Conservation (phyloP, 176 grass and related monocot genomes). For the Stipa capillata region DNA sequence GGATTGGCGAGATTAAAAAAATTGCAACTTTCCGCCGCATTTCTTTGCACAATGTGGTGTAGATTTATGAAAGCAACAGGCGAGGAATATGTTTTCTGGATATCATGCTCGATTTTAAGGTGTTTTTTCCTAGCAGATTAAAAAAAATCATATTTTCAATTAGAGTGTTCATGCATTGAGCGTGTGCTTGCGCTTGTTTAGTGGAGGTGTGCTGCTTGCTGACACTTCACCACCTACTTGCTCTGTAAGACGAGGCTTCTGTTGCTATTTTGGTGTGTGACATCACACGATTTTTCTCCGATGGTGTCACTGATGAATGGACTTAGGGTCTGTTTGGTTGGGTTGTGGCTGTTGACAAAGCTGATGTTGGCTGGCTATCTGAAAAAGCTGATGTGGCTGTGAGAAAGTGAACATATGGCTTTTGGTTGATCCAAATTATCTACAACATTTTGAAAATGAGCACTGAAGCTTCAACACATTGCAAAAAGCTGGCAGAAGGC, state of each 20-base stretch:
- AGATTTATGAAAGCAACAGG: background rate
- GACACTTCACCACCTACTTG: constrained; percentile 9
- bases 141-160: background rate
- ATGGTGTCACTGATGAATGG: background rate
- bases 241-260: background rate
- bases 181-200: constrained; percentile 10
- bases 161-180: constrained; percentile 20
- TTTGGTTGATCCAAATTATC: no score
- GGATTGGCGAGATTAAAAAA: background rate
- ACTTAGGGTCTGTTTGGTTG: no score
- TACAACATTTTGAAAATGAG: no score
- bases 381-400: no score
- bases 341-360: no score
- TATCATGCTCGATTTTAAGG: background rate
- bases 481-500: no score
- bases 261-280: background rate
- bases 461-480: no score
- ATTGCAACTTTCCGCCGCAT: background rate
- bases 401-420: no score
- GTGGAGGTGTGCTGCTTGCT: constrained; percentile 2
- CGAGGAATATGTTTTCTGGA: no score
- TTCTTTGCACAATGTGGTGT: background rate
- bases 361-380: no score
- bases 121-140: background rate
- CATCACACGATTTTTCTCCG: background rate